Evolutionary conservation across 257 asterid genomes (phyloP), one percentile per base, ranked within the genome.

Genomic region (Nicotiana tomentosiformis): DNA sequence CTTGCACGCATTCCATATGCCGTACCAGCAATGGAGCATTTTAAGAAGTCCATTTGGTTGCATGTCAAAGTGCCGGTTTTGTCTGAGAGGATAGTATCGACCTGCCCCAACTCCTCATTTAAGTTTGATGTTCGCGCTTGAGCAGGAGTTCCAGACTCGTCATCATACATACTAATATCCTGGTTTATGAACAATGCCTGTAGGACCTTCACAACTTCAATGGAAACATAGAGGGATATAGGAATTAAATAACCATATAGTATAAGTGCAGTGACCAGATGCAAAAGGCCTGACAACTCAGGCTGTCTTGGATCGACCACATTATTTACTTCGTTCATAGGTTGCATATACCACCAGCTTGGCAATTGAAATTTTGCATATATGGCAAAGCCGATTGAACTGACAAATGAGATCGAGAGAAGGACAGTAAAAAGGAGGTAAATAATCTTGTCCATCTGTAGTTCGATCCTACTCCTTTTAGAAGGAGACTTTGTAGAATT

Each of bases 1-100:
- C 98, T 92, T 79, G 97, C 92, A 60, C 91, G 89, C 74, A 86
- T 89, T 17, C 99, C 99, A 29, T 92, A 95, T 32, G 97, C 86
- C 60, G 83, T 80, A 58, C 99, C 99, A 74, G 96, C 97, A 87
- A 93, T 92, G 43, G 99, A 95, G 89, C 99, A 95, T 86, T 95
- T 95, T 80, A 95, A 91, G 82, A 93, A 95, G 88, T 95, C 99
- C 98, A 95, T 95, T 86, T 95, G 99, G 87, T 95, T 95, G 87
- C 99, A 92, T 12, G 99, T 95, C 84, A 95, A 86, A n/a, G 99
- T 95, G 78, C 99, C 99, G 3, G 99, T 95, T 91, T 95, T 95
- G 86, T 95, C 99, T 2, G 99, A 93, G 80, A 95, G 91, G 82
- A 95, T 93, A 4, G 99, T 95, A 65, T 95, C 95, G 20, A 95